phyloP scores from a whole-genome alignment of 768 basidiomycete genomes.

The Tephrocybe rancida region DNA sequence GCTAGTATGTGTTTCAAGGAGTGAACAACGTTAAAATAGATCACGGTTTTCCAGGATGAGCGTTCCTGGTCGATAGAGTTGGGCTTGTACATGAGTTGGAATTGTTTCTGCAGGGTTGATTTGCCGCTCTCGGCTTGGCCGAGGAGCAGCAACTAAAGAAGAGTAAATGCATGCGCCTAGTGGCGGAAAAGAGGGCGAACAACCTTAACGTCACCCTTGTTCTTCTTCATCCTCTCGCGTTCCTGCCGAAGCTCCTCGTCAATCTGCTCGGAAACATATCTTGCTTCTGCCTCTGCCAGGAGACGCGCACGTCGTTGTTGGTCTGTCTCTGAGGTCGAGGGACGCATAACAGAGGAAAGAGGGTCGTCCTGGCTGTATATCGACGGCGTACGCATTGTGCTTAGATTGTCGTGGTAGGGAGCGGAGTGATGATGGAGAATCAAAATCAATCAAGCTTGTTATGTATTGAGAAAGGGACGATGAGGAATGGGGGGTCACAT shows the following conservation, averaged over 20 bases:
- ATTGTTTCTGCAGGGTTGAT: conserved; percentile 77
- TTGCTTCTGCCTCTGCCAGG: conserved; percentile 70
- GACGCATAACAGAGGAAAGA: conserved; percentile 65
- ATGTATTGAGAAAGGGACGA: conserved; percentile 6
- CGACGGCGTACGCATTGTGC: conserved; percentile 64
- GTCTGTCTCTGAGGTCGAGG: conserved; percentile 67
- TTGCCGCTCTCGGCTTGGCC: conserved; percentile 83
- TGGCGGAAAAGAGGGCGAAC: neutral
- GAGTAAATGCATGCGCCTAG: conserved; percentile 39
- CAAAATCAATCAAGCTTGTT: conserved; percentile 19
- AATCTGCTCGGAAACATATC: conserved; percentile 76
- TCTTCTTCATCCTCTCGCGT: conserved; percentile 62
- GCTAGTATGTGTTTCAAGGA: conserved; percentile 70
- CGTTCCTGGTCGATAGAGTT: conserved; percentile 70
- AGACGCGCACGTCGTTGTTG: conserved; percentile 63
- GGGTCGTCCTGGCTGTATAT: conserved; percentile 79
- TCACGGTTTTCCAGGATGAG: conserved; percentile 70
- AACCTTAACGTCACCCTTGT: conserved; percentile 78
- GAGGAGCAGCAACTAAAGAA: conserved; percentile 62
- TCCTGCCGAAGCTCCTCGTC: conserved; percentile 79
- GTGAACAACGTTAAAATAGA: conserved; percentile 77
- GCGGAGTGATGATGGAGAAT: conserved; percentile 15
- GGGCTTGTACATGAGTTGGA: conserved; percentile 81
- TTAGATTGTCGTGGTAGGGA: conserved; percentile 31
- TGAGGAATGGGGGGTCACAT: conserved; percentile 20